Evolutionary conservation across 2,329 filamentous ascomycete genomes (phyloP), one percentile per base, ranked within the genome.

Genomic region (Coniella vitis): DNA sequence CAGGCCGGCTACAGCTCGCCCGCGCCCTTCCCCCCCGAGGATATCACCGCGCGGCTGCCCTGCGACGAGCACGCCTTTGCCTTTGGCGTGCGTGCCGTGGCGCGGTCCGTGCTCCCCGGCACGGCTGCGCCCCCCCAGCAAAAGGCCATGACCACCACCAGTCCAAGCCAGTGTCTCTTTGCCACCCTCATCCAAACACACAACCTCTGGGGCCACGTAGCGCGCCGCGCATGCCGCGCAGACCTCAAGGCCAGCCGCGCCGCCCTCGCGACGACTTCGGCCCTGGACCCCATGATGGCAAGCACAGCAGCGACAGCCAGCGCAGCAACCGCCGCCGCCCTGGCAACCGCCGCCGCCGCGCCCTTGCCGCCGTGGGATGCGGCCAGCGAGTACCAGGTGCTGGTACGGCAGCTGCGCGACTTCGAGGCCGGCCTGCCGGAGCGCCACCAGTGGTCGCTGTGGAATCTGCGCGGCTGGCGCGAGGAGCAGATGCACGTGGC

Each of bases 31-130:
- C 58, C 63, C 3, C 52, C 60, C 2, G 54, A 57, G 19, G 66
- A 68, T 44, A 66, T 68, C 45, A 67, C 65, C 1, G 61, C 61
- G 4, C 54, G 63, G 7, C 54, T 68, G 3, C 66, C 66, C 2
- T 66, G 65, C 48, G 58, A 64, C 19, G 66, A 69, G 55, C 54
- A 55, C 14, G 66, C 68, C 38, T 69, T 69, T 48, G 60, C 64
- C 7, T 68, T 68, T 51, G 65, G 65, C 5, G 38, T 52, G 3
- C 41, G 57, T 4, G 62, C 65, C 3, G 21, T 48, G 1, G 54
- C 59, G 9, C 55, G 66, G 1, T 63, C 64, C 3, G 66, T 62
- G 5, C 58, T 68, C 0, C 45, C 54, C 0, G 65, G 63, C 2
- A 68, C 65, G 0, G 61, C 62, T 1, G 44, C 51, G 14, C 20